Base-by-base conservation (phyloP, 441 rosid genomes). In the Eruca vesicaria region DNA sequence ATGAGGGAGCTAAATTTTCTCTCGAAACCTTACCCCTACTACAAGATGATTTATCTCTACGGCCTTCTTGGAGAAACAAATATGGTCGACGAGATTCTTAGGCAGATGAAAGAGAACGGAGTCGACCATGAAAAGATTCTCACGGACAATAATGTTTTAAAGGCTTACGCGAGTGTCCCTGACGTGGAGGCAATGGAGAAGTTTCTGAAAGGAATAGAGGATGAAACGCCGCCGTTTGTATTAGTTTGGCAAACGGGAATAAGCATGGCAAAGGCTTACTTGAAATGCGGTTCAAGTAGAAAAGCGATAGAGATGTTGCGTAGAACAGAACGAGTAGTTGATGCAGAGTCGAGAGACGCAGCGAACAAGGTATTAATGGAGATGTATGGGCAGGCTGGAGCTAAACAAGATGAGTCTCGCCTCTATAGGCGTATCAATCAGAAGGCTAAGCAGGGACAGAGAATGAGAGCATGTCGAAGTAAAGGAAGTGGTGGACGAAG, bases 181-280 rank as follows among this genome's bases (percentile, higher is more conserved):
- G 41, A 59, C 5, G n/a, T 69, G 56, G 73, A 69, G 65, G 66
- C 55, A 10, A 58, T 69, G 57, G 66, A 69, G 19, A 69, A 26
- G 19, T 41, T 58, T 12, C 28, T 58, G 29, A 58, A 10, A 23
- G 55, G 2, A 6, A 7, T 28, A 58, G n/a, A 69, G 41, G 65
- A 2, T 0, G 10, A 28, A 58, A 15, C 31, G 4, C 29, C 41
- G 11, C 7, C 8, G 43, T 20, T 63, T 26, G 31, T 3, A 3
- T 6, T 63, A 31, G 31, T 18, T n/a, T 33, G 45, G 48, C 48
- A 61, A 61, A 61, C 45, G 48, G 66, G 66, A 18, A 33, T 21
- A 61, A 33, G 45, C 50, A 62, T 63, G 68, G 31, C 68, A 14
- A 63, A 21, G 53, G 68, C 53, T 38, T 63, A 63, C 29, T 38